phyloP scores from a whole-genome alignment of 371 early-diverging fungal species.

The Apophysomyces variabilis region DNA sequence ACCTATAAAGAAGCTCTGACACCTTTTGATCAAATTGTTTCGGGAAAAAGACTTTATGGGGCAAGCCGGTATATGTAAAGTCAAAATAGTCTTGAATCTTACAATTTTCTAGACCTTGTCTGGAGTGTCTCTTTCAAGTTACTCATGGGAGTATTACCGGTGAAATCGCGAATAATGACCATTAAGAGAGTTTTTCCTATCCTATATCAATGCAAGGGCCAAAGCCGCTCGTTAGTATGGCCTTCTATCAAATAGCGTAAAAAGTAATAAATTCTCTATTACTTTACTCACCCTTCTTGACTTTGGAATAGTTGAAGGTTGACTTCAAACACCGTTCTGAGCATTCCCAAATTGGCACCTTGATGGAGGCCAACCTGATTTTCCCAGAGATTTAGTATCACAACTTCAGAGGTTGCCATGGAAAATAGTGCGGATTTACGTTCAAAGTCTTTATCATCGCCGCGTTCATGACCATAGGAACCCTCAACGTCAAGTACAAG shows the following conservation, averaged over 20 bases:
- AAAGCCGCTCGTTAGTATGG: too few species aligned
- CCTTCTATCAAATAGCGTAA: not conserved
- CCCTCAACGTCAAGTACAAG: conserved; percentile 98
- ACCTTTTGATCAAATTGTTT: conserved; percentile 84
- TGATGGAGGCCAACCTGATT: conserved; percentile 97
- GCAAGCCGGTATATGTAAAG: conserved; percentile 85
- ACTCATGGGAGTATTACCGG: conserved; percentile 84
- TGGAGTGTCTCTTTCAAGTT: conserved; percentile 80
- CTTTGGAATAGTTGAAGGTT: conserved; percentile 94
- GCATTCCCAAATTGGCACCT: conserved; percentile 98
- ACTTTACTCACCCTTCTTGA: conserved; percentile 53
- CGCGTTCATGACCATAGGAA: conserved; percentile 97
- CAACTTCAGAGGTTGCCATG: conserved; percentile 92
- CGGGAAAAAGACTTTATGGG: conserved; percentile 89
- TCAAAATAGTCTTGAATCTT: conserved; percentile 91
- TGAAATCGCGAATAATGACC: conserved; percentile 96
- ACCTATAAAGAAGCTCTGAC: conserved; percentile 69
- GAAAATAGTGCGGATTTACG: conserved; percentile 97
- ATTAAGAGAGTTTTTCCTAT: conserved; percentile 88
- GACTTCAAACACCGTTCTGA: conserved; percentile 98
- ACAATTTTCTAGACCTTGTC: conserved; percentile 74
- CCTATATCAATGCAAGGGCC: conserved; percentile 21
- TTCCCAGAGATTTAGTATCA: conserved; percentile 98
- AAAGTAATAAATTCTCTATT: not conserved
- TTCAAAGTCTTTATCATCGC: conserved; percentile 99